Conservation (phyloP, 805 yeast species). For the Tetrapisispora fleetii region DNA sequence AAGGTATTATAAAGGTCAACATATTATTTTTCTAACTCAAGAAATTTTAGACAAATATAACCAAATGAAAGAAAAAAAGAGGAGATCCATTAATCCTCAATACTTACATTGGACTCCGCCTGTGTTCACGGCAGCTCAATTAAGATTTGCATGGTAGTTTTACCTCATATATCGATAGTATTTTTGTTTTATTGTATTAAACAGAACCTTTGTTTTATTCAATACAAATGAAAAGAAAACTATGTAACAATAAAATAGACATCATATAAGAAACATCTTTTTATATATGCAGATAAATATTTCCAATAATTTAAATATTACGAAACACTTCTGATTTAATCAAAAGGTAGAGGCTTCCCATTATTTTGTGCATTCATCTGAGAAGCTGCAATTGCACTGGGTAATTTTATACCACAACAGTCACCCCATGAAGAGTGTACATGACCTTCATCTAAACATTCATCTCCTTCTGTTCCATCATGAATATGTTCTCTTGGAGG, state of each 20-base stretch:
- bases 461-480: conserved; percentile 22
- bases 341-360: conserved; percentile 52
- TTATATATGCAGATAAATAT: not conserved
- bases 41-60: conserved; percentile 72
- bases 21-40: conserved; percentile 76
- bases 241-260: not conserved
- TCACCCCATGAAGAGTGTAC: conserved; percentile 76
- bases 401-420: conserved; percentile 93
- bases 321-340: too few relatives aligned
- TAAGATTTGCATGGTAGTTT: conserved; percentile 83
- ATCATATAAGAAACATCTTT: not conserved
- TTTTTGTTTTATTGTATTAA: not conserved
- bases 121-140: conserved; percentile 83
- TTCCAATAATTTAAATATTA: too few relatives aligned
- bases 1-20: conserved; percentile 91
- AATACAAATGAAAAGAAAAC: not conserved
- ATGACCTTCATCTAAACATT: conserved; percentile 22
- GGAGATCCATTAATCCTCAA: conserved; percentile 64
- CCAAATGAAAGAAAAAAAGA: conserved; percentile 55
- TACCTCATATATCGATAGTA: not conserved
- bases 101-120: conserved; percentile 90
- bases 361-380: conserved; percentile 34
- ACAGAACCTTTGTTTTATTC: not conserved
- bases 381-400: conserved; percentile 90
- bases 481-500: conserved; percentile 25